Evolutionary conservation across 208 protist species (phyloP).

Genomic region (Leishmania guyanensis): DNA sequence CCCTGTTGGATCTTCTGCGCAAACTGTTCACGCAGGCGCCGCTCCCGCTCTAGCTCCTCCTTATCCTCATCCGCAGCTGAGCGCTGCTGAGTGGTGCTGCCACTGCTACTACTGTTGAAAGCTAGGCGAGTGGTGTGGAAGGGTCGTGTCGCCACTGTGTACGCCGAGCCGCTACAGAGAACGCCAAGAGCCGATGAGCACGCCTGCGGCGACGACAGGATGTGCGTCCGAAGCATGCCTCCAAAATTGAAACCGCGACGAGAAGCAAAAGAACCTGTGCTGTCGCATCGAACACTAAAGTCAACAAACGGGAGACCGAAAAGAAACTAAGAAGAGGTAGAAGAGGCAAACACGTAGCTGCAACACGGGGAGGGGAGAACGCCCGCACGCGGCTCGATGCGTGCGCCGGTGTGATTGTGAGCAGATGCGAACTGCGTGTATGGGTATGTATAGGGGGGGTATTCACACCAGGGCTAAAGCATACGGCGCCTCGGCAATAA

Average conservation of each 20-base stretch:
- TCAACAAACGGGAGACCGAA: background rate
- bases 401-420: background rate
- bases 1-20: constrained; percentile 71
- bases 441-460: background rate
- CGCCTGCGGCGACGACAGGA: constrained; percentile 4
- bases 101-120: constrained; percentile 7
- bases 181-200: background rate
- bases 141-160: constrained; percentile 1
- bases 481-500: background rate
- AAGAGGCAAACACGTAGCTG: background rate
- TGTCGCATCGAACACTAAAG: background rate
- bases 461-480: background rate
- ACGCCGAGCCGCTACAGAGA: constrained; percentile 5
- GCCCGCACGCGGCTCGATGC: background rate
- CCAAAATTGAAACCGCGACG: background rate
- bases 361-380: background rate
- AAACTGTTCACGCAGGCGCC: constrained; percentile 72
- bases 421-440: background rate
- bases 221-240: constrained; percentile 21
- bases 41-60: constrained; percentile 83
- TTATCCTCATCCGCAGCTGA: constrained; percentile 69
- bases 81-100: constrained; percentile 22
- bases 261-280: background rate
- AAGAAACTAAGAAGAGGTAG: background rate
- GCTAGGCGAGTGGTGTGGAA: constrained; percentile 15